Evolutionary conservation across 305 asterid genomes (phyloP).

Genomic region (Solanum hybrid): DNA sequence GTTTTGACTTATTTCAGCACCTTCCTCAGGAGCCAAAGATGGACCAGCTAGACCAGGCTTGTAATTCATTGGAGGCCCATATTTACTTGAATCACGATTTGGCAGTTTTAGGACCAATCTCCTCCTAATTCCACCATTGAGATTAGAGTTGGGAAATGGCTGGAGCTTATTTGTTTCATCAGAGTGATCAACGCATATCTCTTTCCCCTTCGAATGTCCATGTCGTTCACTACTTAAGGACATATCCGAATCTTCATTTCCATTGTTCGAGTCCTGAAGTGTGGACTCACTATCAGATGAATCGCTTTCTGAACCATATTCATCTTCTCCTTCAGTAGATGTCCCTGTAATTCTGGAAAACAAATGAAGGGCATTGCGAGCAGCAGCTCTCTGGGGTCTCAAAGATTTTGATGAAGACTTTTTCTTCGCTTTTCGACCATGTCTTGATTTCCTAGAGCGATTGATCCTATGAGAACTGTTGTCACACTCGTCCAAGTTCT

Average conservation of each 20-base stretch:
- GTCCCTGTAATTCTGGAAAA: slow-evolving; percentile 88
- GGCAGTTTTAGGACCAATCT: slow-evolving; percentile 79
- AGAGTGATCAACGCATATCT: slow-evolving; percentile 40
- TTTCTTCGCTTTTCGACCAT: slow-evolving; percentile 46
- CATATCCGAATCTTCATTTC: slow-evolving; percentile 71
- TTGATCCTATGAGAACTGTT: slow-evolving; percentile 32
- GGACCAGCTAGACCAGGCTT: slow-evolving; percentile 37
- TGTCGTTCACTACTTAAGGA: slow-evolving; percentile 41
- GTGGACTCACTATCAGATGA: slow-evolving; percentile 67
- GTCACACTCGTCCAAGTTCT: slow-evolving; percentile 73
- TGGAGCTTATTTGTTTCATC: slow-evolving; percentile 31
- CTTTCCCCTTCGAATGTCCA: slow-evolving; percentile 69
- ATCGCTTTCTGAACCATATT: slow-evolving; percentile 41
- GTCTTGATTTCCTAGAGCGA: slow-evolving; percentile 45
- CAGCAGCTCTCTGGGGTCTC: slow-evolving; percentile 98
- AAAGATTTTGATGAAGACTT: slow-evolving; percentile 49
- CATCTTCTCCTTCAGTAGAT: slow-evolving; percentile 56
- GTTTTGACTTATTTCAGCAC: slow-evolving; percentile 14
- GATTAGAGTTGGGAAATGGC: slow-evolving; percentile 30
- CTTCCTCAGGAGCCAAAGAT: slow-evolving; percentile 34
- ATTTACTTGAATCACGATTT: slow-evolving; percentile 54
- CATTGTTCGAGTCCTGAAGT: slow-evolving; percentile 52
- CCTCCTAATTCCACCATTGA: slow-evolving; percentile 47
- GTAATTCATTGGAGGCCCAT: slow-evolving; percentile 18
- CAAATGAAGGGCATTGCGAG: slow-evolving; percentile 88